phyloP scores from a whole-genome alignment of 305 asterid species.

The Rubia occidens region DNA sequence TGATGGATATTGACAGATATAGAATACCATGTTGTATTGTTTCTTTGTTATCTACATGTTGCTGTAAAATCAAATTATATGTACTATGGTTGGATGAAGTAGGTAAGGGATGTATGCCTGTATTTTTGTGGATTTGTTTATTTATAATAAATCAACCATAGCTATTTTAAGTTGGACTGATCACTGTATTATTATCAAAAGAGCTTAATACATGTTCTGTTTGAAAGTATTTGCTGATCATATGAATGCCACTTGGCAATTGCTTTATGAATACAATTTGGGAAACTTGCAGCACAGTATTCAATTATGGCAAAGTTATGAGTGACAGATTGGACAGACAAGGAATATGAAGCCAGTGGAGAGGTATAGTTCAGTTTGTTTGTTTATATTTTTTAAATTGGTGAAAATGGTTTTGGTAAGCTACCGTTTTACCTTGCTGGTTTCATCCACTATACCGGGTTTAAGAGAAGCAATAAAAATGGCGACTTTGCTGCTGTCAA shows the following conservation, averaged over 20 bases:
- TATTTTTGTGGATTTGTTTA: not conserved
- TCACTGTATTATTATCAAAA: not conserved
- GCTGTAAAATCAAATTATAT: not conserved
- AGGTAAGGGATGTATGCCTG: not conserved
- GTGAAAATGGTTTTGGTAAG: not conserved
- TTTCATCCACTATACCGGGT: slow-evolving; percentile 37
- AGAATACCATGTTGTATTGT: not conserved
- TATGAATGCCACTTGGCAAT: not conserved
- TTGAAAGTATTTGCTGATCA: not conserved
- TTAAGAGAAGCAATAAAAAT: slow-evolving; percentile 91
- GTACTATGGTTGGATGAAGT: not conserved
- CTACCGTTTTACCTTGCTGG: not conserved
- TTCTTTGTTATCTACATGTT: slow-evolving; percentile 1
- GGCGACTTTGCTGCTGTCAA: slow-evolving; percentile 76
- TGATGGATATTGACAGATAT: not conserved
- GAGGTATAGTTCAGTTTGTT: slow-evolving; percentile 45
- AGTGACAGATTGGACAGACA: slow-evolving; percentile 34
- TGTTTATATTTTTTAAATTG: not conserved
- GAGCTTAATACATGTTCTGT: not conserved
- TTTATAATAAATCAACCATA: not conserved
- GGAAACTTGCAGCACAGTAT: slow-evolving; percentile 49
- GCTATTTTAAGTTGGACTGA: not conserved
- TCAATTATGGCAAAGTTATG: slow-evolving; percentile 62
- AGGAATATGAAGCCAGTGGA: slow-evolving; percentile 69
- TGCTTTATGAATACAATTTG: not conserved